phyloP scores from a whole-genome alignment of 257 asterid species.

The Solanum sejunctum region DNA sequence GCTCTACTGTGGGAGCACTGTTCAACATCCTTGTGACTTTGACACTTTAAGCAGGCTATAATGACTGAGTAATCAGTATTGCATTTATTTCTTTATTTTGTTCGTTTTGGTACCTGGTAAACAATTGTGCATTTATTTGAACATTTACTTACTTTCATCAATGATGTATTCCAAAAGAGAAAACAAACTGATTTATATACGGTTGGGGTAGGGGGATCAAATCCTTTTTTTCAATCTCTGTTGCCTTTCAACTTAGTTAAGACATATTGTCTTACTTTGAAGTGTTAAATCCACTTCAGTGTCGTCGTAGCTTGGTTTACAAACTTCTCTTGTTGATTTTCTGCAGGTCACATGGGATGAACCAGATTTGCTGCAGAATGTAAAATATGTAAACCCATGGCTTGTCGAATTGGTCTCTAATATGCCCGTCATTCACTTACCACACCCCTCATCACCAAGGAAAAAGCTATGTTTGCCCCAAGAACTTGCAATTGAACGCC shows the following conservation, averaged over 20 bases:
- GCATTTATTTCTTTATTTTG: neutral
- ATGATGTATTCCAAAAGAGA: neutral
- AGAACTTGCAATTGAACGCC: constrained; percentile 2
- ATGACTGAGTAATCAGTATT: neutral
- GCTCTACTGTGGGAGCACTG: neutral
- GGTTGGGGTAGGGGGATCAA: neutral
- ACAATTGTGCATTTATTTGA: neutral
- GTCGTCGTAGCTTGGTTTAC: neutral
- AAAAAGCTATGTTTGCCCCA: constrained; percentile 12
- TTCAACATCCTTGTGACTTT: neutral
- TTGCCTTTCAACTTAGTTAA: neutral
- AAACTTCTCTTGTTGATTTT: neutral
- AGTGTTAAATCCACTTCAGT: neutral
- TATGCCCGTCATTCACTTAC: constrained; percentile 13
- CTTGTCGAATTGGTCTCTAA: constrained; percentile 23
- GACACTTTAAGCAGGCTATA: neutral
- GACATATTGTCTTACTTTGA: neutral
- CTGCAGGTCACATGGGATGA: constrained; percentile 28
- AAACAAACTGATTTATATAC: neutral
- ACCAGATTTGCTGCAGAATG: constrained; percentile 21
- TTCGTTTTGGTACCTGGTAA: neutral
- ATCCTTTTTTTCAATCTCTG: neutral
- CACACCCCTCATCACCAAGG: constrained; percentile 16
- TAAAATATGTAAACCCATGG: constrained; percentile 26
- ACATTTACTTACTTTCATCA: neutral